Percentiles rank a stretch among this genome's conserved stretches.
phyloP scores from a whole-genome alignment of 495 filamentous ascomycete genomes.

The Penicillium roqueforti region DNA sequence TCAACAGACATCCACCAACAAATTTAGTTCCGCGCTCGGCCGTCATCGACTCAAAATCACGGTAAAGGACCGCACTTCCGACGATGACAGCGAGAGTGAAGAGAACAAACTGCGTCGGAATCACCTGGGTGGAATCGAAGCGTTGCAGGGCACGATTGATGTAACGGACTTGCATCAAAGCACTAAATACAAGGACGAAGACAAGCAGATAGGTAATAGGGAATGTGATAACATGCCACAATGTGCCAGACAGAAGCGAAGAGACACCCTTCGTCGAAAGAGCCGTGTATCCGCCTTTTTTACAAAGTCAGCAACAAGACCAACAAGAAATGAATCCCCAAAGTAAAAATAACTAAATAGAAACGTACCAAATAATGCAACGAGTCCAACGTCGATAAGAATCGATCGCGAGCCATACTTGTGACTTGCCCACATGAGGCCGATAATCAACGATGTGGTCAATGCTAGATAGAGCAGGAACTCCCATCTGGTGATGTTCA shows the following conservation, averaged over 20 bases:
- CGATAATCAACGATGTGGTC: conserved; percentile 64
- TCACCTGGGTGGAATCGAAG: conserved; percentile 96
- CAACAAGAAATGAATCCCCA: not conserved
- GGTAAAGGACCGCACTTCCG: conserved; percentile 86
- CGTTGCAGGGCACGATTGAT: conserved; percentile 90
- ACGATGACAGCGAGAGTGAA: conserved; percentile 95
- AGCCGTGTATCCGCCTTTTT: conserved; percentile 85
- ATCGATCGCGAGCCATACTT: conserved; percentile 80
- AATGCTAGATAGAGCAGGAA: conserved; percentile 87
- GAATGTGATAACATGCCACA: conserved; percentile 82
- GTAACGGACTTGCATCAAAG: conserved; percentile 92
- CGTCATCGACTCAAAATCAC: conserved; percentile 83
- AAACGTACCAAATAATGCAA: conserved; percentile 80
- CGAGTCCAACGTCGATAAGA: conserved; percentile 86
- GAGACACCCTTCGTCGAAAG: conserved; percentile 95
- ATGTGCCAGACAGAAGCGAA: conserved; percentile 82
- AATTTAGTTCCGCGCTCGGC: conserved; percentile 72
- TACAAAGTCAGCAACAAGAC: conserved; percentile 24
- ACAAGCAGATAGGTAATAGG: conserved; percentile 85
- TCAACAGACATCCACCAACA: conserved; percentile 80
- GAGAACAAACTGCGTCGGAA: conserved; percentile 93
- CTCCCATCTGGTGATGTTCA: conserved; percentile 80
- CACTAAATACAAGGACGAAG: conserved; percentile 72
- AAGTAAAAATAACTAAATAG: not conserved
- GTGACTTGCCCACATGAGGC: conserved; percentile 75